Evolutionary conservation across 1,284 basidiomycete species (phyloP).

Genomic region (Sporisorium scitamineum): DNA sequence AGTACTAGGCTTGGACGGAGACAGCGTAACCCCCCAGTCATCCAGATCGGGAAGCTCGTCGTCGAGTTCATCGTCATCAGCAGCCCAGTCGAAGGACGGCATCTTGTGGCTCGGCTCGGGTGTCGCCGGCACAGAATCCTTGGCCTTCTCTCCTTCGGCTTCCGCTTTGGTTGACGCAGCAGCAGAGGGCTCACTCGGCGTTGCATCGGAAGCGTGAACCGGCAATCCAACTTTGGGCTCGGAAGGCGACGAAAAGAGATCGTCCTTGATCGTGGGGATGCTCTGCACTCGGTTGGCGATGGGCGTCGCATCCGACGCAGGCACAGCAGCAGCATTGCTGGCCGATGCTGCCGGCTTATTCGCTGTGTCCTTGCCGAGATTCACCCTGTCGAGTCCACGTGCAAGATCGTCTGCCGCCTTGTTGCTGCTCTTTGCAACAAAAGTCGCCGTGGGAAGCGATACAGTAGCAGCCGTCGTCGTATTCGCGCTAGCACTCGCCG

Average conservation of each 20-base stretch:
- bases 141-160: background rate
- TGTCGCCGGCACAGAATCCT: constrained; percentile 5
- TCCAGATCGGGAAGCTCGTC: constrained; percentile 58
- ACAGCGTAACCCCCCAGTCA: constrained; percentile 54
- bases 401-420: constrained; percentile 20
- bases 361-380: background rate
- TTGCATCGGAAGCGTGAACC: background rate
- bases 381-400: constrained; percentile 10
- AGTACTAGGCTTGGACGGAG: constrained; percentile 25
- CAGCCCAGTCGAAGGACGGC: constrained; percentile 55
- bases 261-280: constrained; percentile 34
- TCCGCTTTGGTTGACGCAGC: background rate
- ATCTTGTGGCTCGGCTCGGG: constrained; percentile 17
- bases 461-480: constrained; percentile 11
- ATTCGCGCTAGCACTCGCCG: background rate
- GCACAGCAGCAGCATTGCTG: background rate
- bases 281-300: constrained; percentile 30
- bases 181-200: background rate
- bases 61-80: constrained; percentile 57
- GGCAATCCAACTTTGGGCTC: constrained; percentile 33
- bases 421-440: background rate
- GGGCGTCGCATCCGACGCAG: constrained; percentile 14
- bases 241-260: constrained; percentile 41
- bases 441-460: constrained; percentile 9
- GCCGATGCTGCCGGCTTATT: background rate